Percentiles rank a stretch among this genome's conserved stretches.
These are phyloP conservation scores for Bruguiera parviflora DNA, from an alignment of 345 rosid genomes.

Conservation along the genomic window DNA sequence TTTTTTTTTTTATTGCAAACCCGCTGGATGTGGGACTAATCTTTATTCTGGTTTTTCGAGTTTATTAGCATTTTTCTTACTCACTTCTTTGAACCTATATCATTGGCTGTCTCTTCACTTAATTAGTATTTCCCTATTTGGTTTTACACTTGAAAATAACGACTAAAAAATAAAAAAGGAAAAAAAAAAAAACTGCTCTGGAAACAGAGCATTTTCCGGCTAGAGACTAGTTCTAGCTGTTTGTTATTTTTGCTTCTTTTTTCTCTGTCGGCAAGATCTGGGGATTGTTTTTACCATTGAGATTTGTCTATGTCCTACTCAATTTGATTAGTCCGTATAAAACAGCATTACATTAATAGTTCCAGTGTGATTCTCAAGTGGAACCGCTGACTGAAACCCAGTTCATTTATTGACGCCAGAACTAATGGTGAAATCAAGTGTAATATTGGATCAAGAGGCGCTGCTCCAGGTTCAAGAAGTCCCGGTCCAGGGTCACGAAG, in stretches of 20 bases:
- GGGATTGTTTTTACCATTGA: not conserved
- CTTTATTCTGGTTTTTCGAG: not conserved
- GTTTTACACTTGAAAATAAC: not conserved
- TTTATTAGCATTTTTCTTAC: not conserved
- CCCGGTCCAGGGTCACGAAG: slow-evolving; percentile 28
- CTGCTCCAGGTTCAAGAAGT: slow-evolving; percentile 26
- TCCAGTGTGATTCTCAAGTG: slow-evolving; percentile 10
- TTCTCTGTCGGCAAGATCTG: not conserved
- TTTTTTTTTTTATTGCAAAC: not conserved
- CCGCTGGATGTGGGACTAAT: not conserved
- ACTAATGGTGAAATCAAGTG: slow-evolving; percentile 40
- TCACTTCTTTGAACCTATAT: not conserved
- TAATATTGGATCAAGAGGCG: slow-evolving; percentile 24
- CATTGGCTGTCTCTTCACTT: no score
- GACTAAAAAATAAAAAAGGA: not conserved
- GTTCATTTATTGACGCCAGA: slow-evolving; percentile 40
- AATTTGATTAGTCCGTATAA: not conserved
- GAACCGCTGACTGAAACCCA: slow-evolving; percentile 12
- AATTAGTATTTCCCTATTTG: not conserved
- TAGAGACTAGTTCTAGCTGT: not conserved
- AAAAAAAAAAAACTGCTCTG: no score
- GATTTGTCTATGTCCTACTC: not conserved
- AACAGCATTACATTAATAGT: not conserved
- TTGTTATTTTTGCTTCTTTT: not conserved
- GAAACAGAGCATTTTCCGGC: not conserved